Evolutionary conservation across 1,139 yeast species (phyloP).

Genomic region (Kodamaea arcana): DNA sequence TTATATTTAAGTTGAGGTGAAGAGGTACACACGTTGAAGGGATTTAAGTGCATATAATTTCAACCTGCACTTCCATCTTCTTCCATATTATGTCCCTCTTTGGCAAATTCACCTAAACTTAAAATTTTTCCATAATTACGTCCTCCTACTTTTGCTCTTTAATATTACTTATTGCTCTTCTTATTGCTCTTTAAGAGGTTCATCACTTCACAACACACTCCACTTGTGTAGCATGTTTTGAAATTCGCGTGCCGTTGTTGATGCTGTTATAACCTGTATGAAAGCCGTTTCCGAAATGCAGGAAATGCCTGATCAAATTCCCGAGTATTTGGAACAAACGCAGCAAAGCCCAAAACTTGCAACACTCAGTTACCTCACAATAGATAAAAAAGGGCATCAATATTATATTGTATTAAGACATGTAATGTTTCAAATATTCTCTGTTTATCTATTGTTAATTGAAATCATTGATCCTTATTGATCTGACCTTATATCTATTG

Average conservation of each 20-base stretch:
- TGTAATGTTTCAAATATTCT: neutral
- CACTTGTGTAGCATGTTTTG: neutral
- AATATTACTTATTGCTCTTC: neutral
- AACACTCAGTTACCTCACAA: neutral
- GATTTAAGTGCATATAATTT: no score
- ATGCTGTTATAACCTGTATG: no score
- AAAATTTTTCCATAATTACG: no score
- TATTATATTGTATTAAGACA: no score
- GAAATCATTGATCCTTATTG: neutral
- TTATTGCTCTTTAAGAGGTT: no score
- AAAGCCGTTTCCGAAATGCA: neutral
- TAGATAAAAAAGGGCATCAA: neutral
- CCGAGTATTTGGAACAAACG: neutral
- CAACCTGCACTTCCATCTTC: no score
- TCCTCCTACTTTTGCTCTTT: neutral
- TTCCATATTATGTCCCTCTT: no score
- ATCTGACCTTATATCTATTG: no score
- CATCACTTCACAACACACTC: neutral
- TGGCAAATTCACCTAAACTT: no score
- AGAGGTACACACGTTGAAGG: no score
- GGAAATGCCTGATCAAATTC: neutral
- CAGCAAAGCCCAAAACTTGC: no score
- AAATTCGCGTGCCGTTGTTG: no score
- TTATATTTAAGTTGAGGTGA: neutral
- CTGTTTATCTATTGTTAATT: neutral